Evolutionary conservation across 2,329 filamentous ascomycete species (phyloP).

Genomic region (Tolypocladium paradoxum): DNA sequence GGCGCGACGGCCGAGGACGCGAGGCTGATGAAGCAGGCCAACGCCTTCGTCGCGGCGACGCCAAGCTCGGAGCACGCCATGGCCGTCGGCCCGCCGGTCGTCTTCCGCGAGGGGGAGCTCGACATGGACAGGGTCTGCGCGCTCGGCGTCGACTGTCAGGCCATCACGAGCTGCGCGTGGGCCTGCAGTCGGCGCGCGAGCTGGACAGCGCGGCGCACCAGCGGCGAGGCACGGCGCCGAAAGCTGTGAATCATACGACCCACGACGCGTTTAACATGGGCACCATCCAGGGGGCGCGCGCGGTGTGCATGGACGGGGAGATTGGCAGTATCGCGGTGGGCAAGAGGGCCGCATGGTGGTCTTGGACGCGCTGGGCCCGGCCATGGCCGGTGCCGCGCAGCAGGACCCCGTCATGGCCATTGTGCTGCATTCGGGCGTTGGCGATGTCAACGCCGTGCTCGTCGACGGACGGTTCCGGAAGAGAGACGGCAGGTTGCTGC

Average conservation of each 20-base stretch:
- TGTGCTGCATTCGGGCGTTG: constrained; percentile 38
- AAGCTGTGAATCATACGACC: constrained; percentile 7
- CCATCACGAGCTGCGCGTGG: constrained; percentile 19
- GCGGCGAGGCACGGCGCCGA: background rate
- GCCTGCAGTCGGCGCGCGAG: constrained; percentile 7
- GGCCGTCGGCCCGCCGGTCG: background rate
- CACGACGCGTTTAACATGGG: constrained; percentile 37
- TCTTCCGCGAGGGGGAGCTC: background rate
- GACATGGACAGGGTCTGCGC: background rate
- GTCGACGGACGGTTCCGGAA: constrained; percentile 13
- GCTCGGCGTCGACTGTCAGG: constrained; percentile 9
- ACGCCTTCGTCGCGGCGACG: constrained; percentile 2
- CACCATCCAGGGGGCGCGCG: constrained; percentile 33
- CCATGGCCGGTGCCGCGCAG: constrained; percentile 8
- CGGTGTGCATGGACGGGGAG: constrained; percentile 26
- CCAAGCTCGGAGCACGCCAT: background rate
- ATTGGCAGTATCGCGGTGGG: constrained; percentile 35
- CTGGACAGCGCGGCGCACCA: constrained; percentile 6
- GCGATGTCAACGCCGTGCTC: constrained; percentile 37
- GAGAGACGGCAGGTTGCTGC: background rate
- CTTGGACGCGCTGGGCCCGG: constrained; percentile 24
- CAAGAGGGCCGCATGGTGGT: constrained; percentile 34
- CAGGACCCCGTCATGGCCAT: constrained; percentile 41
- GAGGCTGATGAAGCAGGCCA: constrained; percentile 16
- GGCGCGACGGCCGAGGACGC: constrained; percentile 18